Conservation (phyloP, 2,329 filamentous ascomycete species). For the Ophiocordyceps unilateralis region DNA sequence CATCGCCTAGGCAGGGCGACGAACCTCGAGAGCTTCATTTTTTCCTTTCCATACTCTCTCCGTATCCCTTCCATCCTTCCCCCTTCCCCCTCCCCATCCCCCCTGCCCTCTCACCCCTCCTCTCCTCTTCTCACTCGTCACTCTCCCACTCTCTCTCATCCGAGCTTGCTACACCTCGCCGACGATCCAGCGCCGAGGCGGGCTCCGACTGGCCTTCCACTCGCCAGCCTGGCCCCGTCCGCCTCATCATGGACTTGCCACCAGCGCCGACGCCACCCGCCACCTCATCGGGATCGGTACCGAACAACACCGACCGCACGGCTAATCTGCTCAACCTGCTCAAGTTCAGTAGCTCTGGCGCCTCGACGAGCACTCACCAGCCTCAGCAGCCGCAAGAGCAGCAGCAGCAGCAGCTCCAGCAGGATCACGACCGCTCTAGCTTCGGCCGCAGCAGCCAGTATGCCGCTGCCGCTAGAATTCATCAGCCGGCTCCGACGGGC, state of each 20-base stretch:
- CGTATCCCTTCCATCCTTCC: neutral
- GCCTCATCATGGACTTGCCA: slow-evolving; percentile 23
- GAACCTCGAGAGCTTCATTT: neutral
- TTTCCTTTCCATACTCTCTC: neutral
- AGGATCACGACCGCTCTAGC: slow-evolving; percentile 6
- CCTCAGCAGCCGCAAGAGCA: slow-evolving; percentile 10
- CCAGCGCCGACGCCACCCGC: slow-evolving; percentile 32
- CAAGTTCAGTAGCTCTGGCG: slow-evolving; percentile 34
- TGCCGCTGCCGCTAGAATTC: slow-evolving; percentile 23
- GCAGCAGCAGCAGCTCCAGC: slow-evolving; percentile 10
- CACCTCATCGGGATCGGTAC: slow-evolving; percentile 18
- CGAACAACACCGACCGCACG: slow-evolving; percentile 27
- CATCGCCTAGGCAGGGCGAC: neutral
- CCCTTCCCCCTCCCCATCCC: neutral
- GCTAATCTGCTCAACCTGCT: slow-evolving; percentile 41
- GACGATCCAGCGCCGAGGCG: neutral
- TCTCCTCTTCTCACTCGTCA: neutral
- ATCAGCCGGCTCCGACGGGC: slow-evolving; percentile 37
- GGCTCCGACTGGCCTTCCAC: neutral
- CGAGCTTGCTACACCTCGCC: neutral
- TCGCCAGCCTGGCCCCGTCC: slow-evolving; percentile 5
- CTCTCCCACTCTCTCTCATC: too few relatives aligned
- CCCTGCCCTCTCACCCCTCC: neutral
- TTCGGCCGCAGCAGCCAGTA: slow-evolving; percentile 7
- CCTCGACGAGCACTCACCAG: slow-evolving; percentile 13